phyloP scores from a whole-genome alignment of 2,329 filamentous ascomycete genomes.

The Penicillium sp. region DNA sequence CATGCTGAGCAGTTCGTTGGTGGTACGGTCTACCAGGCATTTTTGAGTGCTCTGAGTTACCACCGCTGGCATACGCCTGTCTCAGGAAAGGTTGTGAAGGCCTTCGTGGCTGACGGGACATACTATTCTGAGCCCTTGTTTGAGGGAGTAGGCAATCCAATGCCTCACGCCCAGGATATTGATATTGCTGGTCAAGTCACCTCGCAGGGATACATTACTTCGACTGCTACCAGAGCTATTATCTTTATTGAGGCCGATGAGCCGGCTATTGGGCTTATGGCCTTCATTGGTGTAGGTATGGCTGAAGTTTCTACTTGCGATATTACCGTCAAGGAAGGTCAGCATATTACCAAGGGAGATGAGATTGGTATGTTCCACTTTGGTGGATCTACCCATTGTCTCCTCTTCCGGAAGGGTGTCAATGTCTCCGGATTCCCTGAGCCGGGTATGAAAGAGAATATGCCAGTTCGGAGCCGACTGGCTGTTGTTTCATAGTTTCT shows the following conservation, averaged over 20 bases:
- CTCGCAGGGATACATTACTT: constrained; percentile 67
- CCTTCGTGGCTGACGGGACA: constrained; percentile 62
- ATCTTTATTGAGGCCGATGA: constrained; percentile 73
- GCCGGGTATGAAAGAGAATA: constrained; percentile 23
- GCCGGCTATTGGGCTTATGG: constrained; percentile 65
- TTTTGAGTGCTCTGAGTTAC: constrained; percentile 66
- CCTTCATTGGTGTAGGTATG: constrained; percentile 73
- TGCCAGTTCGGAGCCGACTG: constrained; percentile 28
- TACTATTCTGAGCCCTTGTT: constrained; percentile 66
- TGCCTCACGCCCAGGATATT: constrained; percentile 28
- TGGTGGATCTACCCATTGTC: constrained; percentile 70
- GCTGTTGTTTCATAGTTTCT: constrained; percentile 17
- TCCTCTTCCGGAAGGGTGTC: constrained; percentile 57
- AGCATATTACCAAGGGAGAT: constrained; percentile 68
- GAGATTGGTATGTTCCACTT: constrained; percentile 79
- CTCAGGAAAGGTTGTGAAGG: constrained; percentile 59
- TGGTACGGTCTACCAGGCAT: constrained; percentile 71
- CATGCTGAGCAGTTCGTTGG: constrained; percentile 57
- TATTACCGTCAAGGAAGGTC: constrained; percentile 66
- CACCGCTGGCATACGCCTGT: constrained; percentile 74
- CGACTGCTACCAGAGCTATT: constrained; percentile 67
- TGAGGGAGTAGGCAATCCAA: constrained; percentile 44
- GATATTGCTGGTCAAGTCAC: constrained; percentile 27
- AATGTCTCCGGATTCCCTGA: constrained; percentile 31
- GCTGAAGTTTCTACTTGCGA: constrained; percentile 74